phyloP scores from a whole-genome alignment of 345 rosid species.

The Theobroma cacao region DNA sequence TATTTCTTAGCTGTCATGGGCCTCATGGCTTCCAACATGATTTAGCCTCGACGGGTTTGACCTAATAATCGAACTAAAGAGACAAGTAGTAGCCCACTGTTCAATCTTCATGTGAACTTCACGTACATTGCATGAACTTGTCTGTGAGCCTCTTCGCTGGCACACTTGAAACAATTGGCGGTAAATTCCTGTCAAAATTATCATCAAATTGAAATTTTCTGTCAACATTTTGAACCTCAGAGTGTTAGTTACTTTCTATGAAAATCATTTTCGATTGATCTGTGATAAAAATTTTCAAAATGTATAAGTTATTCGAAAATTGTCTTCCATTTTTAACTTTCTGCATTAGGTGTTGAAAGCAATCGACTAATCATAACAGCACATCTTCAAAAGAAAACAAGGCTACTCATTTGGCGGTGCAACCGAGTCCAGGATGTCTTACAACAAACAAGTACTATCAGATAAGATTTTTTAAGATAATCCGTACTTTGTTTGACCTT shows the following conservation, averaged over 20 bases:
- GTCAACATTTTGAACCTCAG: too few relatives aligned
- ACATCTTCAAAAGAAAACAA: neutral
- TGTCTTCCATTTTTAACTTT: too few relatives aligned
- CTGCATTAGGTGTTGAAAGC: neutral
- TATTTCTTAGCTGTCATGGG: constrained; percentile 8
- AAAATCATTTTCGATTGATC: too few relatives aligned
- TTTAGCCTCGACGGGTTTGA: neutral
- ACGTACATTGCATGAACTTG: neutral
- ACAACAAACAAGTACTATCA: neutral
- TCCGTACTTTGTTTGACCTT: neutral
- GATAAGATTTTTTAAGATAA: neutral
- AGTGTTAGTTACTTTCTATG: too few relatives aligned
- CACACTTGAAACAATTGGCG: neutral
- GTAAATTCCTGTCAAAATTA: too few relatives aligned
- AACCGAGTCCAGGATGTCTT: neutral
- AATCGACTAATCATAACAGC: neutral
- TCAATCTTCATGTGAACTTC: neutral
- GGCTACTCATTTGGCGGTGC: constrained; percentile 1
- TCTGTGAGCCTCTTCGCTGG: neutral
- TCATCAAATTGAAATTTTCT: too few relatives aligned
- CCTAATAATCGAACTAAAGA: neutral
- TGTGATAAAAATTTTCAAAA: too few relatives aligned
- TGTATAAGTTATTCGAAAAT: too few relatives aligned
- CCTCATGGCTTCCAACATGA: neutral
- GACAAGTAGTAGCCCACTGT: neutral